Conservation (phyloP, 306 rosid species). For the Abrus precatorius region DNA sequence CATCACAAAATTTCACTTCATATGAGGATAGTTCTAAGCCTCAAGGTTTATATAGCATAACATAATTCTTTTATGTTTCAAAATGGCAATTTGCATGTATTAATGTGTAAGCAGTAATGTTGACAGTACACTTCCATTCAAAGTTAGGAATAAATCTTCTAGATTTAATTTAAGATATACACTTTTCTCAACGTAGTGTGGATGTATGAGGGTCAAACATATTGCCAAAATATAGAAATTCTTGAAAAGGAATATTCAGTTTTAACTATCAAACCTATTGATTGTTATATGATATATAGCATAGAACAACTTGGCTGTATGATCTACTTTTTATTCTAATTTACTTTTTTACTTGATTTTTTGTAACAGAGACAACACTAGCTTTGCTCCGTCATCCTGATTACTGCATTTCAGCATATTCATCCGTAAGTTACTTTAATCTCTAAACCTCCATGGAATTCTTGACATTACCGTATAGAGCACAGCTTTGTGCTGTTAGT, state of each 20-base stretch:
- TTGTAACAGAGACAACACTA: slow-evolving; percentile 81
- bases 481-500: slow-evolving; percentile 3
- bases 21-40: neutral
- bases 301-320: slow-evolving; percentile 18
- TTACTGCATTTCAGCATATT: slow-evolving; percentile 90
- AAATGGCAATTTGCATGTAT: neutral
- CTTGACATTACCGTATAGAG: slow-evolving; percentile 3
- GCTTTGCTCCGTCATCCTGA: slow-evolving; percentile 96
- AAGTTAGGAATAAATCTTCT: slow-evolving; percentile 1
- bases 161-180: neutral
- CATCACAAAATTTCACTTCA: slow-evolving; percentile 9
- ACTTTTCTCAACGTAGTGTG: neutral
- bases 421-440: slow-evolving; percentile 76
- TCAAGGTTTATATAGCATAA: neutral
- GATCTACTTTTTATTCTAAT: slow-evolving; percentile 42
- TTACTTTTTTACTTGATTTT: slow-evolving; percentile 36
- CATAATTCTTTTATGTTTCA: neutral
- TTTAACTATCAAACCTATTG: slow-evolving; percentile 27
- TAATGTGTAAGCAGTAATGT: neutral
- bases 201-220: slow-evolving; percentile 11
- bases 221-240: slow-evolving; percentile 26
- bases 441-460: slow-evolving; percentile 36
- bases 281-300: slow-evolving; percentile 27
- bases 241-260: slow-evolving; percentile 13
- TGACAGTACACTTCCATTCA: neutral